These are phyloP conservation scores for Xylariaceae sp. DNA, from an alignment of 2,329 filamentous ascomycete genomes.

Conservation along the genomic window DNA sequence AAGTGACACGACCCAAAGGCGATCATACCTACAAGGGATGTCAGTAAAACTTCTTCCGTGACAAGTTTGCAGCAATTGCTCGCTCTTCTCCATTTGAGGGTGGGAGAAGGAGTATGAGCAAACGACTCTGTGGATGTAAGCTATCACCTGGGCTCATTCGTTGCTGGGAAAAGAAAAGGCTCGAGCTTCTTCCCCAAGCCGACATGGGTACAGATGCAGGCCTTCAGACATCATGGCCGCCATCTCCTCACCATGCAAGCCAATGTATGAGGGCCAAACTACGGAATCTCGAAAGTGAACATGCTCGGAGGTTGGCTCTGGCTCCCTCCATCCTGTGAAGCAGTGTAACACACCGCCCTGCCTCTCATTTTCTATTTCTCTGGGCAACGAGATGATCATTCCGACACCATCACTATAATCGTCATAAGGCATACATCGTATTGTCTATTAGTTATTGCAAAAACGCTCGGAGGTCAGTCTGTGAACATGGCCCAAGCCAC, in stretches of 20 bases:
- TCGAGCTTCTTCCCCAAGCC: background rate
- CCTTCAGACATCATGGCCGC: slow-evolving; percentile 2
- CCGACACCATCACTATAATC: slow-evolving; percentile 8
- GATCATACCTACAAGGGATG: too few relatives aligned
- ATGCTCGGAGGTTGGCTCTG: slow-evolving; percentile 11
- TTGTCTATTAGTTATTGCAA: slow-evolving; percentile 10
- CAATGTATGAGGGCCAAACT: slow-evolving; percentile 9
- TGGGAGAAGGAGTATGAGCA: too few relatives aligned
- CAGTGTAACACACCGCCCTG: slow-evolving; percentile 28
- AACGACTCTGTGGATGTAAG: too few relatives aligned
- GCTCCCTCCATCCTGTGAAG: slow-evolving; percentile 3
- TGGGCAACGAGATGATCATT: slow-evolving; percentile 8
- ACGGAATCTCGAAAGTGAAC: slow-evolving; percentile 12
- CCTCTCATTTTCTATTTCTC: slow-evolving; percentile 3
- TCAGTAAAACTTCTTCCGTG: too few relatives aligned
- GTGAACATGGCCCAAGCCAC: slow-evolving; percentile 24
- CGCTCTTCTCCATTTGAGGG: too few relatives aligned
- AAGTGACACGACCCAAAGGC: too few relatives aligned
- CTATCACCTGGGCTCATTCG: background rate
- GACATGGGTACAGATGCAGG: slow-evolving; percentile 4
- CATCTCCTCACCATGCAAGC: slow-evolving; percentile 19
- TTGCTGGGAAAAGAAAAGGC: background rate
- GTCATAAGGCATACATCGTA: slow-evolving; percentile 22
- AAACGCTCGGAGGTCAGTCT: slow-evolving; percentile 18
- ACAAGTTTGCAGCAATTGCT: too few relatives aligned